These are phyloP conservation scores for Thraustochytrium striatum DNA, from an alignment of 352 stramenopile species.

Conservation along the genomic window DNA sequence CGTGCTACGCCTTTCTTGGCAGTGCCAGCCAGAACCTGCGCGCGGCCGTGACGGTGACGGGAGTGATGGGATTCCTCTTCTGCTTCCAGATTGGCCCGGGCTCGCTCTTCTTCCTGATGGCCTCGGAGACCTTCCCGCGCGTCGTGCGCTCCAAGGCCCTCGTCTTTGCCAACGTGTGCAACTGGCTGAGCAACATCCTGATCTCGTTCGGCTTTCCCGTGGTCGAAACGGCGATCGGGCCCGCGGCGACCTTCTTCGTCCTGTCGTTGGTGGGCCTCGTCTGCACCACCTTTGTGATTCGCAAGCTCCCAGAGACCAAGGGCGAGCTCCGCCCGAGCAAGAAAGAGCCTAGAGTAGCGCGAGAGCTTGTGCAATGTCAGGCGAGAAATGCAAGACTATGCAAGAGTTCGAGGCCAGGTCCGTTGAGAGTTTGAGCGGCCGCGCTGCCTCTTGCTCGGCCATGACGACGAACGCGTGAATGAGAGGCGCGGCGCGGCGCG, in stretches of 20 bases:
- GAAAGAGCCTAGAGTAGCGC: too few species aligned
- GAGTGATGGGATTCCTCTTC: slow-evolving; percentile 36
- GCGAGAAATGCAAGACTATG: too few species aligned
- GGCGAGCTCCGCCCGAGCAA: slow-evolving; percentile 13
- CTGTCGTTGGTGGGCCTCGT: neutral
- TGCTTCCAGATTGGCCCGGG: slow-evolving; percentile 37
- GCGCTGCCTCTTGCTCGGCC: too few species aligned
- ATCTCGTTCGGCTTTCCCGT: slow-evolving; percentile 36
- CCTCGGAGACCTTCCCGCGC: slow-evolving; percentile 37
- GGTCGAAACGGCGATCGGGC: slow-evolving; percentile 17
- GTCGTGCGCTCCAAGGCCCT: slow-evolving; percentile 28
- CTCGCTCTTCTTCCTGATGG: slow-evolving; percentile 35
- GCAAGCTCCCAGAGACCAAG: slow-evolving; percentile 11
- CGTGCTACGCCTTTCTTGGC: neutral
- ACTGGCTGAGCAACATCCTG: slow-evolving; percentile 39
- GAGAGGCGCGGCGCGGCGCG: too few species aligned
- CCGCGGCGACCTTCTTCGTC: neutral
- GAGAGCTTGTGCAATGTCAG: too few species aligned
- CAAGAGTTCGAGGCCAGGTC: too few species aligned
- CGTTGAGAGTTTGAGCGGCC: too few species aligned
- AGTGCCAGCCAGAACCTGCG: neutral
- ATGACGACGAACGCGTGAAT: too few species aligned
- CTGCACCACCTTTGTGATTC: slow-evolving; percentile 1
- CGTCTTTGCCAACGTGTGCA: slow-evolving; percentile 14
- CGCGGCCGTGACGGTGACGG: neutral